Base-by-base conservation (phyloP, 2,329 filamentous ascomycete genomes). In the Cladosporium cucumerinum region DNA sequence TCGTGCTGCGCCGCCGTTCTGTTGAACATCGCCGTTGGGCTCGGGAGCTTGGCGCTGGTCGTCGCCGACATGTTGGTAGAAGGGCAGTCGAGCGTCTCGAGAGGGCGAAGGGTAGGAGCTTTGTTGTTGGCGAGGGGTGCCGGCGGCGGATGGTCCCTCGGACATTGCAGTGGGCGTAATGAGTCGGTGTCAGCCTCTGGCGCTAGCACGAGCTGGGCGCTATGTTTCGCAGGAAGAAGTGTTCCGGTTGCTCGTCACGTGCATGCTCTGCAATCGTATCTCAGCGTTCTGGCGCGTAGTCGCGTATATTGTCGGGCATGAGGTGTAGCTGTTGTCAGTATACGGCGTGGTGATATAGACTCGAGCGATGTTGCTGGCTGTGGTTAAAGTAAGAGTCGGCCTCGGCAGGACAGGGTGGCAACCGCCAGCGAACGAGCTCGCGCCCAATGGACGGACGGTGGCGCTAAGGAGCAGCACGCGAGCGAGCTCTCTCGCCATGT, bases 101-200 rank as follows among this genome's bases (percentile, higher is more conserved):
- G 49, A 46, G 21, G 63, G 63, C 52, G 63, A 65, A 4, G 63
- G 63, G 46, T 65, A 65, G 14, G 63, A 65, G 12, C 61, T 58
- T 2, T 36, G 43, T 25, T 61, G 58, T 25, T 62, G 60, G 25
- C 39, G 49, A 28, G 49, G 60, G 12, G 60, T 62, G 49, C 60
- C 49, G 34, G n/a, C 49, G 10, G 12, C 34, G 28, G 59, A 61
- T 21, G 59, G 59, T 12, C 46, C 59, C 26, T 62, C 60, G 34
- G 60, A 62, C 60, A 62, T 62, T 51, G 25, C 28, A 26, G 34
- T 43, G 18, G 36, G 49, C 16, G 23, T 5, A 25, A 23, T 58
- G 55, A 58, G 30, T 58, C 55, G 55, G 55, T 32, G 36, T 25
- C 32, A 32, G 30, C n/a, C 28, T 39, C 54, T 46, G 30, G 55